Percentiles rank a stretch among this genome's conserved stretches.
Evolutionary conservation across 1,139 yeast species (phyloP).

Genomic region (Geotrichum macrosporum): DNA sequence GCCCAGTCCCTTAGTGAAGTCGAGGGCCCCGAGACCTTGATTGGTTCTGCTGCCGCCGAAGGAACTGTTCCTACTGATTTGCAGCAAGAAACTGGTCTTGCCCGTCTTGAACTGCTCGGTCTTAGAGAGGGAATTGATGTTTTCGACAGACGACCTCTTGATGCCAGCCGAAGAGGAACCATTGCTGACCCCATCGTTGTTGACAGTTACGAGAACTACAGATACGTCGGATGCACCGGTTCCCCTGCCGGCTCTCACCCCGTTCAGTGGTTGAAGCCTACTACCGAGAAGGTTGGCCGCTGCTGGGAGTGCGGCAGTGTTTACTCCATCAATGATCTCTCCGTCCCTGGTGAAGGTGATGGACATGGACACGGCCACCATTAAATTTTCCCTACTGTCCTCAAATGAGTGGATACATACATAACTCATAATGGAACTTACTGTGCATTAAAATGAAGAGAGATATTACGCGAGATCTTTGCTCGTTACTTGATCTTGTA

Average conservation of each 20-base stretch:
- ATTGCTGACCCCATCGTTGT: conserved; percentile 79
- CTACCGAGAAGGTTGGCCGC: conserved; percentile 78
- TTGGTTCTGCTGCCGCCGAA: conserved; percentile 82
- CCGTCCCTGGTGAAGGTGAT: conserved; percentile 67
- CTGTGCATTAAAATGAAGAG: conserved; percentile 4
- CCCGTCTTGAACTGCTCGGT: conserved; percentile 92
- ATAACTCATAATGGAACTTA: neutral
- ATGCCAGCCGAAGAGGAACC: conserved; percentile 85
- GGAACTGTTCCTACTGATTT: conserved; percentile 88
- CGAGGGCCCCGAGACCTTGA: conserved; percentile 70
- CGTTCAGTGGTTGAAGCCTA: conserved; percentile 91
- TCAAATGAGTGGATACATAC: neutral
- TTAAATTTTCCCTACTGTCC: conserved; percentile 17
- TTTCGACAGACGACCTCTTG: conserved; percentile 87
- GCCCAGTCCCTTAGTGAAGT: conserved; percentile 73
- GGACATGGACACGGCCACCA: conserved; percentile 40
- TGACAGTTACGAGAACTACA: conserved; percentile 86
- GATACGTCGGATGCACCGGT: conserved; percentile 98
- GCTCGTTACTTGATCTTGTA: too few relatives aligned
- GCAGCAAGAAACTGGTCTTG: conserved; percentile 98
- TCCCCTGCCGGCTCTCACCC: conserved; percentile 89
- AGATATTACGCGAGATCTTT: too few relatives aligned
- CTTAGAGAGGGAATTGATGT: conserved; percentile 94
- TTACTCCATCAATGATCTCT: conserved; percentile 82
- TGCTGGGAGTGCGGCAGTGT: conserved; percentile 99